These are phyloP conservation scores for Fusarium sp. DNA, from an alignment of 2,329 filamentous ascomycete genomes.

Conservation along the genomic window DNA sequence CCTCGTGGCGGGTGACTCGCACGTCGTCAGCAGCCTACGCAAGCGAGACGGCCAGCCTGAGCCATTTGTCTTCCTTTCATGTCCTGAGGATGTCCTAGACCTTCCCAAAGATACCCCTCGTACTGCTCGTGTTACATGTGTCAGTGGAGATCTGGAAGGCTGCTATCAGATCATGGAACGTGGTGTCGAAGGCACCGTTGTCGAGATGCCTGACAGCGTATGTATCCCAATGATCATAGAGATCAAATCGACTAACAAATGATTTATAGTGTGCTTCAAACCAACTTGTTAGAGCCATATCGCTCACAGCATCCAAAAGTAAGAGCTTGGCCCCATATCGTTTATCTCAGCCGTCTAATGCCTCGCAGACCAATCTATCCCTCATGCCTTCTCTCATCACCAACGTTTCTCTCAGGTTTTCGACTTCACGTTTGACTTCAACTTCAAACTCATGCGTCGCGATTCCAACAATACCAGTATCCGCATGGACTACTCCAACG, in stretches of 20 bases:
- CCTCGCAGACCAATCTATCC: not conserved
- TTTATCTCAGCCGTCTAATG: too few relatives aligned
- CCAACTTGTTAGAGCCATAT: conserved; percentile 6
- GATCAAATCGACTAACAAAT: not conserved
- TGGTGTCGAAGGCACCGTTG: conserved; percentile 7
- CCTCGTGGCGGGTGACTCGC: too few relatives aligned
- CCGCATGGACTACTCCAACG: not conserved
- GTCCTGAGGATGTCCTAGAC: too few relatives aligned
- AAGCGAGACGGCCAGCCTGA: too few relatives aligned
- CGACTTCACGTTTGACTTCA: conserved; percentile 6
- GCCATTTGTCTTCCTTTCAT: too few relatives aligned
- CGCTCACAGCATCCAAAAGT: not conserved
- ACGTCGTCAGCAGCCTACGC: too few relatives aligned
- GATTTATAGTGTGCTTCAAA: not conserved
- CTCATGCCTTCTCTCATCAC: not conserved
- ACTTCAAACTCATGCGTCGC: not conserved
- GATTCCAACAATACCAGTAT: not conserved
- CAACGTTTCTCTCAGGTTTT: not conserved
- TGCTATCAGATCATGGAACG: conserved; percentile 12
- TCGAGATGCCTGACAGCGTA: conserved; percentile 17
- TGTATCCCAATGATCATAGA: not conserved
- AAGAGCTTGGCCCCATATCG: too few relatives aligned
- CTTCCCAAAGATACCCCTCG: too few relatives aligned
- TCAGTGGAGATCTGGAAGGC: not conserved
- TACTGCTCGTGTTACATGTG: conserved; percentile 2